Evolutionary conservation across 2,329 filamentous ascomycete genomes (phyloP).

Genomic region (Cercospora sojina): DNA sequence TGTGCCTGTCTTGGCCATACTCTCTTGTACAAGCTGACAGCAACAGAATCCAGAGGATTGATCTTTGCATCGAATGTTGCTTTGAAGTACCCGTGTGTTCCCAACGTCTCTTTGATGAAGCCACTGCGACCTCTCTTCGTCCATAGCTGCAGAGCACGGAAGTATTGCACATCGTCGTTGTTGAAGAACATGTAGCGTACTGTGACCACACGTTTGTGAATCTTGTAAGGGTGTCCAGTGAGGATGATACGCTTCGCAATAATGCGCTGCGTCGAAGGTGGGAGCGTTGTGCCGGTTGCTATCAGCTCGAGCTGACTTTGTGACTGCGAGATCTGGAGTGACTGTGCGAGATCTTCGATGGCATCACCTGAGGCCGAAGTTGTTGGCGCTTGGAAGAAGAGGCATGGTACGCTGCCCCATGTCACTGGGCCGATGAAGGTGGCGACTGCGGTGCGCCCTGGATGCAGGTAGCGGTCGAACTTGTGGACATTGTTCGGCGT

Average conservation of each 20-base stretch:
- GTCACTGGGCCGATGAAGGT: conserved; percentile 86
- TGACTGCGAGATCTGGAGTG: conserved; percentile 31
- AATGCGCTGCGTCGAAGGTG: conserved; percentile 71
- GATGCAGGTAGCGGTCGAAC: conserved; percentile 87
- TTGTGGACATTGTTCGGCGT: conserved; percentile 98
- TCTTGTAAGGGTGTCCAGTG: conserved; percentile 96
- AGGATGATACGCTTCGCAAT: conserved; percentile 92
- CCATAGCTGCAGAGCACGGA: conserved; percentile 94
- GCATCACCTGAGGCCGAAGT: conserved; percentile 47
- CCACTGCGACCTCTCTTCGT: conserved; percentile 84
- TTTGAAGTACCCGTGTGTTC: conserved; percentile 99
- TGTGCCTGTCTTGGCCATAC: conserved; percentile 58
- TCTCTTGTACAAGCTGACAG: conserved; percentile 66
- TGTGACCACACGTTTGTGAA: conserved; percentile 96
- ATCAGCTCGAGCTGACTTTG: conserved; percentile 63
- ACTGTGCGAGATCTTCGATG: conserved; percentile 40
- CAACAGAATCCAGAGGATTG: conserved; percentile 92
- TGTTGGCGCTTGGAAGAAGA: conserved; percentile 71
- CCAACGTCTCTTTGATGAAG: conserved; percentile 89
- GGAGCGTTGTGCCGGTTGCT: conserved; percentile 81
- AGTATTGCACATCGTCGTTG: conserved; percentile 91
- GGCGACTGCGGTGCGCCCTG: conserved; percentile 83
- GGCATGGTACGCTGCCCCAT: conserved; percentile 86
- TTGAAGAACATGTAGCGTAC: conserved; percentile 99
- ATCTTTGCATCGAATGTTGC: conserved; percentile 95